Evolutionary conservation across 345 rosid genomes (phyloP).

Genomic region (Raphanus sativus): DNA sequence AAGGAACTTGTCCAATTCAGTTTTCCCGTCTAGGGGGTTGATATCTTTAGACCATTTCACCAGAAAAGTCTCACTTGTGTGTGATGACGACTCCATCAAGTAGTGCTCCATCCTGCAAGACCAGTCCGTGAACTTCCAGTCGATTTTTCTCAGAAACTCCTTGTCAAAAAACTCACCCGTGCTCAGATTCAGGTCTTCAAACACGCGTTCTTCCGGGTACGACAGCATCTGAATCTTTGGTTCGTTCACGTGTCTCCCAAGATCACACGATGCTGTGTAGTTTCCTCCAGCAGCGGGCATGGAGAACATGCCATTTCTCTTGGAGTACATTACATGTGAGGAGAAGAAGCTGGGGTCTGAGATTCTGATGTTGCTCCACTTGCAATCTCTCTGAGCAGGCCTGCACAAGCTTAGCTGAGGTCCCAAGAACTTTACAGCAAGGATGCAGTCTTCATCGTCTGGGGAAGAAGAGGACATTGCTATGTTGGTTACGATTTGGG

Average conservation of each 20-base stretch:
- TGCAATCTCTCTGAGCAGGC: background rate
- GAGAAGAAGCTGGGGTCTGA: background rate
- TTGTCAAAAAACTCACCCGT: background rate
- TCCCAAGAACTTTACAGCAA: background rate
- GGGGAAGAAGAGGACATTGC: background rate
- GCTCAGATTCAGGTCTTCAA: background rate
- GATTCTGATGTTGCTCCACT: background rate
- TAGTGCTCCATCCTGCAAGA: background rate
- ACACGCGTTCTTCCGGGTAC: background rate
- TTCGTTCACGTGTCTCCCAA: background rate
- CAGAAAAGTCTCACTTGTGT: background rate
- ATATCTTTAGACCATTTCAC: background rate
- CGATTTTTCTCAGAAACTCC: background rate
- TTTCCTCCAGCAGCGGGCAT: background rate
- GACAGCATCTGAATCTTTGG: background rate
- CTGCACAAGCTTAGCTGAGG: background rate
- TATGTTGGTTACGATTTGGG: background rate
- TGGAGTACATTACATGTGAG: background rate
- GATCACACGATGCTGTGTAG: background rate
- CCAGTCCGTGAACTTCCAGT: background rate
- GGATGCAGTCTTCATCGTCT: background rate
- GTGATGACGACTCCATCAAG: background rate
- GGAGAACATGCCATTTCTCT: background rate
- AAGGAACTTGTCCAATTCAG: background rate
- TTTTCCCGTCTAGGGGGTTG: background rate